phyloP scores from a whole-genome alignment of 2,329 filamentous ascomycete species.

The Penicillium occitanis region DNA sequence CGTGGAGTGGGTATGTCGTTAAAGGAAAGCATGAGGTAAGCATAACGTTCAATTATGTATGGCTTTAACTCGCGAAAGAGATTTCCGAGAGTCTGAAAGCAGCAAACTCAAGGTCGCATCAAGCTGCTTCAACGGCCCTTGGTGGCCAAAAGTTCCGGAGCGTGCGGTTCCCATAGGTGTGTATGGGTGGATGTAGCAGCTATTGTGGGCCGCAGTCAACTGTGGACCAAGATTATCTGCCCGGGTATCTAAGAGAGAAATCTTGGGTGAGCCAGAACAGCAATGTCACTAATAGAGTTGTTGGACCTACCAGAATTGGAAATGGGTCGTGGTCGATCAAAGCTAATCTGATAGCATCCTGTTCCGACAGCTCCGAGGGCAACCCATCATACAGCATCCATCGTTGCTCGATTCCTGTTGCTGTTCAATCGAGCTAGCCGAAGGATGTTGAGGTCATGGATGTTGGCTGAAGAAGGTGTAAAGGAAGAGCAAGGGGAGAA shows the following conservation, averaged over 20 bases:
- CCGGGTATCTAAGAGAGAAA: not conserved
- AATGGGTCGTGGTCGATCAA: not conserved
- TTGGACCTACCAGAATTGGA: not conserved
- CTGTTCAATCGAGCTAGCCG: not conserved
- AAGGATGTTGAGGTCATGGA: not conserved
- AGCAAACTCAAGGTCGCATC: conserved; percentile 1
- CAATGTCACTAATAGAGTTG: not conserved
- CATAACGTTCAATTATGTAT: not conserved
- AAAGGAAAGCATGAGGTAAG: not conserved
- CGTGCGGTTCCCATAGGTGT: conserved; percentile 14
- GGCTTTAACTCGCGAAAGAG: not conserved
- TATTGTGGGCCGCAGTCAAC: not conserved
- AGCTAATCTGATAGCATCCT: not conserved
- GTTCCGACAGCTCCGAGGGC: not conserved
- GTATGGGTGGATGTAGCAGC: not conserved
- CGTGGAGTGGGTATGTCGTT: not conserved
- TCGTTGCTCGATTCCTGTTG: not conserved
- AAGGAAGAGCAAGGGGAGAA: not conserved
- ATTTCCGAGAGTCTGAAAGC: conserved; percentile 8
- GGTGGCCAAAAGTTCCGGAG: conserved; percentile 8
- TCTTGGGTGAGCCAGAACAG: not conserved
- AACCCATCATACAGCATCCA: not conserved
- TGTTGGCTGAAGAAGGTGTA: not conserved
- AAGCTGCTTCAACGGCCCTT: not conserved
- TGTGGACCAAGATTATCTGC: not conserved